These are phyloP conservation scores for Atractiella rhizophila DNA, from an alignment of 768 basidiomycete genomes.

Conservation along the genomic window DNA sequence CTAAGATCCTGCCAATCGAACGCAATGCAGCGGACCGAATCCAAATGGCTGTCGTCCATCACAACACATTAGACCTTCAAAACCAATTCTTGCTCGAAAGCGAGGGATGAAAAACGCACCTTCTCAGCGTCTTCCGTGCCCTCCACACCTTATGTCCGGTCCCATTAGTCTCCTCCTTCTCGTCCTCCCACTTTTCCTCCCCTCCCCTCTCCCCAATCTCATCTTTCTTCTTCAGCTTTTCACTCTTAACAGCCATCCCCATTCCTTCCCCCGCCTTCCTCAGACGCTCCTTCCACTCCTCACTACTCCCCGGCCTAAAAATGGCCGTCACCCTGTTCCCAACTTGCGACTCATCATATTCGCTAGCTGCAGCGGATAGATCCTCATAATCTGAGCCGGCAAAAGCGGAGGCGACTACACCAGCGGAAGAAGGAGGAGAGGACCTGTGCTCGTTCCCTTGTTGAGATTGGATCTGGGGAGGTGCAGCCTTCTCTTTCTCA, in stretches of 20 bases:
- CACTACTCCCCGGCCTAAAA: slow-evolving; percentile 60
- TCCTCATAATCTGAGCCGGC: background rate
- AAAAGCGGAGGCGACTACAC: background rate
- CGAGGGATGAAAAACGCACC: slow-evolving; percentile 31
- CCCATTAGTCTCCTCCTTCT: slow-evolving; percentile 36
- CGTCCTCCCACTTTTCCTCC: slow-evolving; percentile 38
- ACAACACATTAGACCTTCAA: background rate
- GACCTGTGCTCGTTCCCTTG: background rate
- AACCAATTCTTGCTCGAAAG: background rate
- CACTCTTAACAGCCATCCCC: slow-evolving; percentile 15
- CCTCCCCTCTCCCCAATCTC: slow-evolving; percentile 21
- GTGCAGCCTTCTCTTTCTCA: background rate
- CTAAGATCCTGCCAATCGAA: slow-evolving; percentile 43
- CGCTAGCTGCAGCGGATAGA: slow-evolving; percentile 3
- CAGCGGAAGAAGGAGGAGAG: background rate
- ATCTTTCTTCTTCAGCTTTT: background rate
- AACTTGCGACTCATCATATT: slow-evolving; percentile 1
- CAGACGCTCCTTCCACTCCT: slow-evolving; percentile 52
- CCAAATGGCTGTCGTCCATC: slow-evolving; percentile 45
- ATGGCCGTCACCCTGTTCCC: slow-evolving; percentile 31
- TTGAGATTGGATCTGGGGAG: background rate
- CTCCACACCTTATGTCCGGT: slow-evolving; percentile 46
- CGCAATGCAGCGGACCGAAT: slow-evolving; percentile 66
- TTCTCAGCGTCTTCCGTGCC: slow-evolving; percentile 59
- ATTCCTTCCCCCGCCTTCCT: slow-evolving; percentile 20